Base-by-base conservation (phyloP, 345 rosid species). In the Eucalyptus curtisii region DNA sequence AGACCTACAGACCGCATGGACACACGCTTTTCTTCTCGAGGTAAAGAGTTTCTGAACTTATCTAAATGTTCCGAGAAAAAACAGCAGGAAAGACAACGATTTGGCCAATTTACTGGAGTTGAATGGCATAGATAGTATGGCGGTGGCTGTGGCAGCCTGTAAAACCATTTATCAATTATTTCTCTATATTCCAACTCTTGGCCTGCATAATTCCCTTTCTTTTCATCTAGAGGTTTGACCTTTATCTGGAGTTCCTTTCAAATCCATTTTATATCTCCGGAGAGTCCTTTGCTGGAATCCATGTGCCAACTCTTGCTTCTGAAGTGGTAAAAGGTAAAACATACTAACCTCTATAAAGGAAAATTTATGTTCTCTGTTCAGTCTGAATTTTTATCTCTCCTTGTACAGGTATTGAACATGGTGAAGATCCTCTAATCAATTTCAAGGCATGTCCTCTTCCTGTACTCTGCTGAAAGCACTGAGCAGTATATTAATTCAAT, bases 11-110 rank as follows among this genome's bases (percentile, higher is more conserved):
- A 94, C 95, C 5, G 95, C 95, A 15, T 53, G 5, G 95, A 94
- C 93, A 3, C 96, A 91, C 37, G 68, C 87, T 42, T 94, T 95
- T 87, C 91, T 95, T 37, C 93, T 95, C 64, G 42, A 93, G 95
- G 96, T 93, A 89, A 89, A 12, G 85, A 45, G 31, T n/a, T 55
- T 48, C 14, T 42, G 6, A 53, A 87, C n/a, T 44, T 5, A 50
- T 16, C 22, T 15, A 68, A 68, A 33, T 68, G 22, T 68, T 68
- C 22, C 42, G 22, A 68, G 79, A 68, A 68, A 31, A 68, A 15
- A 17, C 4, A 68, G 7, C 2, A 31, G 4, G 79, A 68, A 16
- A 68, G 80, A 1, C 8, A 31, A 17, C 24, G 24, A 24, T 16
- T 31, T 68, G 80, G 80, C 80, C 80, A 68, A 66, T 66, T n/a